Evolutionary conservation across 768 basidiomycete species (phyloP).

Genomic region (Lepiota subincarnata): DNA sequence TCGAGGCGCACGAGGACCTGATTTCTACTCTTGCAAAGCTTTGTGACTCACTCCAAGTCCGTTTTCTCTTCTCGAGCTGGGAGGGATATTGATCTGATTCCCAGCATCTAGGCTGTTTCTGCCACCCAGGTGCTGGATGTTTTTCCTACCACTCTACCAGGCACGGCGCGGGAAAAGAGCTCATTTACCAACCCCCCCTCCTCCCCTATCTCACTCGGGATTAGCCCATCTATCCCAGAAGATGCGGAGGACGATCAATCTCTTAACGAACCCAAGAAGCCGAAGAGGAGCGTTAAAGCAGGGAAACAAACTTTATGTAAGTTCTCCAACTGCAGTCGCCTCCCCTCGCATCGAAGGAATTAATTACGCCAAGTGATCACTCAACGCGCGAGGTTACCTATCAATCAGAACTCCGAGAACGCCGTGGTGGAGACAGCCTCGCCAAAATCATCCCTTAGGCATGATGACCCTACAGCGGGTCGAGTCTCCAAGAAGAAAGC

Average conservation of each 20-base stretch:
- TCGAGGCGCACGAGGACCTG: conserved; percentile 28
- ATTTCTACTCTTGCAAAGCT: background rate
- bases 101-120: background rate
- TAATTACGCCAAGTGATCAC: too few species aligned
- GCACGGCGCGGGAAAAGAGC: too few species aligned
- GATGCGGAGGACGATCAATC: background rate
- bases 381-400: too few species aligned
- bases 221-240: conserved; percentile 8
- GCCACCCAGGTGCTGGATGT: too few species aligned
- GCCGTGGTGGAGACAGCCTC: too few species aligned
- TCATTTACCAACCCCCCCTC: too few species aligned
- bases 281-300: background rate
- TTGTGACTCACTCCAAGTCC: conserved; percentile 8
- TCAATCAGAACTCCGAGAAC: background rate
- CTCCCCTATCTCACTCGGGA: too few species aligned
- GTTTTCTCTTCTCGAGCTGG: background rate
- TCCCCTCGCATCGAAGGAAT: too few species aligned
- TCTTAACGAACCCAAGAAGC: background rate
- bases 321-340: too few species aligned
- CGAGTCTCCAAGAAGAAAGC: conserved; percentile 18
- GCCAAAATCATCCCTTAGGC: background rate
- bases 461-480: background rate
- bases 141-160: too few species aligned
- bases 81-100: background rate
- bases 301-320: too few species aligned